Evolutionary conservation across 352 stramenopile genomes (phyloP), one percentile per base, ranked within the genome.

Genomic region (Phytopythium mirpurense): DNA sequence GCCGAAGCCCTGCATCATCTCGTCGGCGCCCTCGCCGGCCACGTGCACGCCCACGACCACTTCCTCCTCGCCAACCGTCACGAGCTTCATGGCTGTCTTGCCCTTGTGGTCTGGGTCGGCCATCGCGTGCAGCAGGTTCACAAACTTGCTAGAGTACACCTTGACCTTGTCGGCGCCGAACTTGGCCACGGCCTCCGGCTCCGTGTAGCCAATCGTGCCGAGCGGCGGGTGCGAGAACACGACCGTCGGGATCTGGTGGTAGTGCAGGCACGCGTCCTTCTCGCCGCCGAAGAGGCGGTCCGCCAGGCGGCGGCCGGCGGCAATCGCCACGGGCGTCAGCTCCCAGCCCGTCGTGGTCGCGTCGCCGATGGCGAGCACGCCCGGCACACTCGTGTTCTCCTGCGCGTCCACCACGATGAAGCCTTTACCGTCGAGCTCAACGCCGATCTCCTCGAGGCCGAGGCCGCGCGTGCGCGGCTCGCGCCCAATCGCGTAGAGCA

Each of bases 1-100:
- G 32, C 82, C 97, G 64, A 99, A 98, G 57, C 96, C 96, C 74
- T 99, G 96, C 47, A 99, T 83, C 86, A 99, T 98, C 78, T 99
- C 97, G 71, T 98, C 96, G 4, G 86, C 88, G 43, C 83, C 86
- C 45, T 96, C 84, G 51, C 93, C 96, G 56, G 97, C 90, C 38
- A 98, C 73, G 73, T 99, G 96, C 3, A 99, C 71, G 36, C 97
- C 96, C 36, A 99, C 93, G 26, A 99, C 95, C 16, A 74, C 82
- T 66, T 98, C 89, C 29, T 92, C 53, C 46, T 73, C 54, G 34
- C 88, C 90, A 18, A 87, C 79, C 43, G 72, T 93, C 42, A 98
- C 80, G 2, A 98, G 63, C 70, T 98, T 98, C 85, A 98, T 97
- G 5, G 81, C 68, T 8, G 90, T 98, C 67, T 96, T 96, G 32